Evolutionary conservation across 768 basidiomycete genomes (phyloP), one percentile per base, ranked within the genome.

Genomic region (Lentinula boryana): DNA sequence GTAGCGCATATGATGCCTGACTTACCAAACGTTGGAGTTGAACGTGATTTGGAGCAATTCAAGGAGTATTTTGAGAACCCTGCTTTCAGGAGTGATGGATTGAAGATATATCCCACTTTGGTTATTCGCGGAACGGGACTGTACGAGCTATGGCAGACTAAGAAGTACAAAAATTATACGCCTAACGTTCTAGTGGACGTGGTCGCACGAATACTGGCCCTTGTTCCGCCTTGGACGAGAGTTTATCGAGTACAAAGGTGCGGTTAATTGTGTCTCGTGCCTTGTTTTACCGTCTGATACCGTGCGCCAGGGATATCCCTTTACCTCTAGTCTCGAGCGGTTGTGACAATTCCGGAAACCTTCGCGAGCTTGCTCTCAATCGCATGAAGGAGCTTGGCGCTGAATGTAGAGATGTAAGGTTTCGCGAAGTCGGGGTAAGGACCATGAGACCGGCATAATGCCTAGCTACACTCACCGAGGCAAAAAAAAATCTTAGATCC

Each of bases 1-100:
- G 97, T 99, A 32, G 95, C 95, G 18, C 97, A 99, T 71, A 98
- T 98, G 97, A 99, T 99, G 95, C 95, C 95, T 13, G 96, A 99
- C 72, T 83, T 98, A 8, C 96, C 96, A 8, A 99, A 99, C 70
- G 93, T 98, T 60, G 97, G 97, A 36, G 82, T 96, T 62, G 97
- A 98, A 76, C 86, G 97, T 60, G 97, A 99, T 73, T 84, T 99
- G 51, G 95, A 95, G 68, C 97, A 98, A 69, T 99, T 99, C 82
- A 95, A 97, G 71, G 97, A 98, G 71, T 99, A 95, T 72, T 99
- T 99, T 67, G 97, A 99, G 76, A 98, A 97, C 69, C 97, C 97
- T 10, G 91, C 91, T 0, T 99, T 98, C 77, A 80, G 97, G 63
- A 95, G 93, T 55, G 97, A 99, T 69, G 97, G 97, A 1, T 80